phyloP scores from a whole-genome alignment of 164 flowering plant species.

The Vitis rotundifolia region DNA sequence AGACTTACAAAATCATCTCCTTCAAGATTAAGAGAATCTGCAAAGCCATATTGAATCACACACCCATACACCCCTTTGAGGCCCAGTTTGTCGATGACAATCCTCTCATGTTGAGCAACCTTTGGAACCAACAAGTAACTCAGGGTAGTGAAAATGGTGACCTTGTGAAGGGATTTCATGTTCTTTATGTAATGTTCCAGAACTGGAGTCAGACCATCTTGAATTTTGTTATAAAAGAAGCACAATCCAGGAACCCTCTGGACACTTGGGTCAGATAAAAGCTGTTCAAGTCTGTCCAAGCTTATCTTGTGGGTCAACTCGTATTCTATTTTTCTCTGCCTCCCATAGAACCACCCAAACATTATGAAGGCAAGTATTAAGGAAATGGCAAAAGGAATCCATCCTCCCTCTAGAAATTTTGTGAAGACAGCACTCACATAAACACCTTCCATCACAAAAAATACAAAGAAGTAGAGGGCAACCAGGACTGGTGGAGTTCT shows the following conservation, averaged over 20 bases:
- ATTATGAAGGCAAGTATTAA: slow-evolving; percentile 69
- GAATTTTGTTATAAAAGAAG: slow-evolving; percentile 74
- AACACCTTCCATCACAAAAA: slow-evolving; percentile 66
- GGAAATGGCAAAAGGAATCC: slow-evolving; percentile 90
- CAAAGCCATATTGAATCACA: slow-evolving; percentile 71
- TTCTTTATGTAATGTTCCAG: slow-evolving; percentile 75
- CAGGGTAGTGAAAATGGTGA: slow-evolving; percentile 69
- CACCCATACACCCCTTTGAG: slow-evolving; percentile 64
- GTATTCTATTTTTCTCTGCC: slow-evolving; percentile 70
- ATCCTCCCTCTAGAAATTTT: slow-evolving; percentile 79
- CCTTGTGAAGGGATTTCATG: slow-evolving; percentile 67
- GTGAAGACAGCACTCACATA: slow-evolving; percentile 75
- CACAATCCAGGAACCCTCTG: slow-evolving; percentile 81
- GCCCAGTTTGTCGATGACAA: slow-evolving; percentile 50
- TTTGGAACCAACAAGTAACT: slow-evolving; percentile 66
- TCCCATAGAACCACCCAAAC: slow-evolving; percentile 87
- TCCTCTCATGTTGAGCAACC: slow-evolving; percentile 60
- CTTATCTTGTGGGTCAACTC: slow-evolving; percentile 63
- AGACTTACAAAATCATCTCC: slow-evolving; percentile 55
- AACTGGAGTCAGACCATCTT: slow-evolving; percentile 73
- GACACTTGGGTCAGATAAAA: slow-evolving; percentile 52
- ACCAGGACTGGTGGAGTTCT: slow-evolving; percentile 50
- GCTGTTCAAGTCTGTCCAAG: slow-evolving; percentile 38
- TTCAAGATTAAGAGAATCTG: slow-evolving; percentile 57
- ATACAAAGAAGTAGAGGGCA: slow-evolving; percentile 54